phyloP scores from a whole-genome alignment of 768 basidiomycete genomes.

The Rossbeevera mucosa region DNA sequence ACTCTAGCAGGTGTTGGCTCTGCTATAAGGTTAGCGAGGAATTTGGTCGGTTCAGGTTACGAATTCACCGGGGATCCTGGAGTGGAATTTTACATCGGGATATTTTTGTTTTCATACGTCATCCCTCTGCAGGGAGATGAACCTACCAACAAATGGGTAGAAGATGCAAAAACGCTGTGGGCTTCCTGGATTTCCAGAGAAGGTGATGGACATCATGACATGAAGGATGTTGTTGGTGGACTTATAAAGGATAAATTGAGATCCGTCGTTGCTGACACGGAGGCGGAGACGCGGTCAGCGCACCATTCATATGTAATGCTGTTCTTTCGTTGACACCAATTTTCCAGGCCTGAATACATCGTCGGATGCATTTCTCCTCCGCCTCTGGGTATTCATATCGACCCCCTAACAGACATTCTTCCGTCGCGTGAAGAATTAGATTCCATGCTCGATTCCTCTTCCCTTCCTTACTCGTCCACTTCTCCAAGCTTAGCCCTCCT shows the following conservation, averaged over 20 bases:
- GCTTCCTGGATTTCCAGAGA: slow-evolving; percentile 17
- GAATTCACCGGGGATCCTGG: slow-evolving; percentile 17
- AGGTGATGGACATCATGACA: slow-evolving; percentile 12
- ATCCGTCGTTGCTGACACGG: slow-evolving; percentile 37
- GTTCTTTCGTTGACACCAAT: not conserved
- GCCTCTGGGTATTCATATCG: slow-evolving; percentile 34
- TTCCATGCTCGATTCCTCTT: slow-evolving; percentile 36
- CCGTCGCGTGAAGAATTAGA: slow-evolving; percentile 46
- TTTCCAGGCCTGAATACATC: slow-evolving; percentile 44
- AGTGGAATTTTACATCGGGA: slow-evolving; percentile 17
- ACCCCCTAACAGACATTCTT: slow-evolving; percentile 48
- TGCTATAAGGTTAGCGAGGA: slow-evolving; percentile 11
- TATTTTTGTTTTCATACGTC: slow-evolving; percentile 23
- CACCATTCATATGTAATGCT: not conserved
- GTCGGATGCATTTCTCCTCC: slow-evolving; percentile 34
- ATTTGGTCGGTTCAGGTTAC: slow-evolving; percentile 17
- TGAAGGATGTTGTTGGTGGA: slow-evolving; percentile 24
- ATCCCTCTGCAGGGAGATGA: slow-evolving; percentile 11
- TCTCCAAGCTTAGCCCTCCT: slow-evolving; percentile 56
- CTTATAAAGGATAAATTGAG: slow-evolving; percentile 42
- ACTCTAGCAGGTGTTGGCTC: not conserved
- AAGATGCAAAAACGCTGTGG: slow-evolving; percentile 32
- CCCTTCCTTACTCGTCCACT: slow-evolving; percentile 42
- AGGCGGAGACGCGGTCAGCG: slow-evolving; percentile 31
- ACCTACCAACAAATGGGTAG: slow-evolving; percentile 8